A percentile compares a stretch with the other conserved stretches of the same genome.
Evolutionary conservation across 2,329 filamentous ascomycete genomes (phyloP).

Genomic region (Aspergillus chevalieri): DNA sequence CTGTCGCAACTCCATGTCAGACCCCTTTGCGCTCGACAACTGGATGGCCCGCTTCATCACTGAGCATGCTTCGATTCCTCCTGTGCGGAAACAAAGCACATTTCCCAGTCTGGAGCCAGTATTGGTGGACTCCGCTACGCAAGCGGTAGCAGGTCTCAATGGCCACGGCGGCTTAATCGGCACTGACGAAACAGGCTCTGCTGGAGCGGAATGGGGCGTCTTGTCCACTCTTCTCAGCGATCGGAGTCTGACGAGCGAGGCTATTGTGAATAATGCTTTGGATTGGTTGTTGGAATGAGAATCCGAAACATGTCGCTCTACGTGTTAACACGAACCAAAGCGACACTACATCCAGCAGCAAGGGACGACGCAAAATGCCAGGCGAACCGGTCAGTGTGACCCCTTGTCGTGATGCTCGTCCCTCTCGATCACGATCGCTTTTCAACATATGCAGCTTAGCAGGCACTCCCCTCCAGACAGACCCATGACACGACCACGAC

Average conservation of each 20-base stretch:
- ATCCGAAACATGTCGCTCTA: not conserved
- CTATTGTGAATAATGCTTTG: constrained; percentile 14
- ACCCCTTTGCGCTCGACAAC: constrained; percentile 16
- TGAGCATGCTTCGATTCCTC: constrained; percentile 13
- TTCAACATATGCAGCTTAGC: too few relatives aligned
- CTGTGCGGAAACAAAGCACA: constrained; percentile 6
- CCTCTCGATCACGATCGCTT: too few relatives aligned
- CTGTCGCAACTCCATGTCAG: constrained; percentile 13
- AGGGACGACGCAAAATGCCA: too few relatives aligned
- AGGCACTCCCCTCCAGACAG: too few relatives aligned
- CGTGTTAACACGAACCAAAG: too few relatives aligned
- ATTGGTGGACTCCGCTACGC: not conserved
- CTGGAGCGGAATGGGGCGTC: constrained; percentile 1
- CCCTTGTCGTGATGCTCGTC: too few relatives aligned
- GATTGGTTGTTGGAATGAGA: constrained; percentile 13
- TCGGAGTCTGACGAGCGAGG: constrained; percentile 10
- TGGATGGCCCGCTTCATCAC: constrained; percentile 21
- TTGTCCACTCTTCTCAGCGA: constrained; percentile 9
- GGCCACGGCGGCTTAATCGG: not conserved
- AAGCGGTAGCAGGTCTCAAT: not conserved
- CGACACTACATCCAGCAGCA: too few relatives aligned
- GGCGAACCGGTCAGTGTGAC: too few relatives aligned
- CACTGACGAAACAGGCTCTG: not conserved
- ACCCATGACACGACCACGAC: too few relatives aligned
- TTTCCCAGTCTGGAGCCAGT: not conserved